A percentile compares a stretch with the other conserved stretches of the same genome.
phyloP scores from a whole-genome alignment of 1,284 basidiomycete species.

The Moesziomyces globuligerus region DNA sequence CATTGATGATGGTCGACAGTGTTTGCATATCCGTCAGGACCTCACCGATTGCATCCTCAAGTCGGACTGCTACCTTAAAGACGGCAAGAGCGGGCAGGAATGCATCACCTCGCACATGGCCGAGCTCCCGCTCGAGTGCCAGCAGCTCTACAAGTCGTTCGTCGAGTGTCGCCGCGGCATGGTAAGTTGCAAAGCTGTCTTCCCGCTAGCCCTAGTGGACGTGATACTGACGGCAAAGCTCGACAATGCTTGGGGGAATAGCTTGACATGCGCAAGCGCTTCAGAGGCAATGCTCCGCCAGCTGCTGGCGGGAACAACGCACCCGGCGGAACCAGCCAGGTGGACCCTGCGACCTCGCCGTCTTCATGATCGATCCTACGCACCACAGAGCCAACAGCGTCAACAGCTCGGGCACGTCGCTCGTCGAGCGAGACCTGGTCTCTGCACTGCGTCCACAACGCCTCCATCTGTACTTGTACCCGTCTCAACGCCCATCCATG shows the following conservation, averaged over 20 bases:
- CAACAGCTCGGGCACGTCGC: too few species aligned
- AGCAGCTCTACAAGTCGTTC: constrained; percentile 55
- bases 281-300: constrained; percentile 52
- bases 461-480: not conserved
- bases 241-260: too few species aligned
- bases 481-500: not conserved
- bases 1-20: constrained; percentile 22
- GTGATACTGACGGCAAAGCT: not conserved
- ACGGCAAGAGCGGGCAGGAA: constrained; percentile 47
- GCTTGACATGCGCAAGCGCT: constrained; percentile 57
- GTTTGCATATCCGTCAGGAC: constrained; percentile 47
- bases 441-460: too few species aligned
- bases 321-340: constrained; percentile 43
- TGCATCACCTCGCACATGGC: constrained; percentile 53
- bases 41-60: constrained; percentile 52
- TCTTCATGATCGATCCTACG: not conserved
- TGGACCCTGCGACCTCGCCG: constrained; percentile 15
- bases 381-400: not conserved
- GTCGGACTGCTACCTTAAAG: constrained; percentile 49
- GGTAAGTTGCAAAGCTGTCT: constrained; percentile 28
- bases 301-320: constrained; percentile 34
- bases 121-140: constrained; percentile 53
- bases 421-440: too few species aligned
- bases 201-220: not conserved
- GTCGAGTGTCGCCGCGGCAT: constrained; percentile 55